phyloP scores from a whole-genome alignment of 768 basidiomycete genomes.

The Phlegmacium glaucopus region DNA sequence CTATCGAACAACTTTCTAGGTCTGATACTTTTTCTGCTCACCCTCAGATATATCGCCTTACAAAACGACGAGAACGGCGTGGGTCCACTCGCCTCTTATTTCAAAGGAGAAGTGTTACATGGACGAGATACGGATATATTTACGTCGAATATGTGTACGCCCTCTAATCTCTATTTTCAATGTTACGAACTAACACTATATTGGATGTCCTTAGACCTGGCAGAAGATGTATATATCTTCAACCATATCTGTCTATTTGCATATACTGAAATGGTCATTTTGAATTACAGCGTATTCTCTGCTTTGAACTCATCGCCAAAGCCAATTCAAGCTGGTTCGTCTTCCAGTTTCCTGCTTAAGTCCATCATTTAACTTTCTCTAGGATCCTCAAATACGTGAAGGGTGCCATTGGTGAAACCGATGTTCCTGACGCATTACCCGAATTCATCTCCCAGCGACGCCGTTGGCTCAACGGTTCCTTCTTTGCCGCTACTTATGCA shows the following conservation, averaged over 20 bases:
- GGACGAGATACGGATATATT: slow-evolving; percentile 89
- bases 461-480: slow-evolving; percentile 88
- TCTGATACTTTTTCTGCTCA: background rate
- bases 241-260: background rate
- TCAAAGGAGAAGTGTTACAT: slow-evolving; percentile 89
- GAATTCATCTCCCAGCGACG: slow-evolving; percentile 94
- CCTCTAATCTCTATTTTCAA: background rate
- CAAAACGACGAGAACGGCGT: slow-evolving; percentile 79
- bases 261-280: slow-evolving; percentile 3
- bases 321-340: slow-evolving; percentile 72
- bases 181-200: slow-evolving; percentile 4
- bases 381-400: slow-evolving; percentile 98
- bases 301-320: slow-evolving; percentile 78
- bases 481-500: slow-evolving; percentile 94
- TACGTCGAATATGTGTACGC: slow-evolving; percentile 93
- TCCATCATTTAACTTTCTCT: slow-evolving; percentile 10
- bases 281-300: slow-evolving; percentile 65
- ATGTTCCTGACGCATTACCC: slow-evolving; percentile 88
- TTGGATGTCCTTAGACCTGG: slow-evolving; percentile 56
- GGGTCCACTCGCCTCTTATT: slow-evolving; percentile 93
- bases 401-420: slow-evolving; percentile 88
- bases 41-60: slow-evolving; percentile 72
- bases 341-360: background rate
- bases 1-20: background rate
- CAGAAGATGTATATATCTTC: slow-evolving; percentile 72